Conservation (phyloP, 345 rosid species). For the Diplotaxis tenuifolia region DNA sequence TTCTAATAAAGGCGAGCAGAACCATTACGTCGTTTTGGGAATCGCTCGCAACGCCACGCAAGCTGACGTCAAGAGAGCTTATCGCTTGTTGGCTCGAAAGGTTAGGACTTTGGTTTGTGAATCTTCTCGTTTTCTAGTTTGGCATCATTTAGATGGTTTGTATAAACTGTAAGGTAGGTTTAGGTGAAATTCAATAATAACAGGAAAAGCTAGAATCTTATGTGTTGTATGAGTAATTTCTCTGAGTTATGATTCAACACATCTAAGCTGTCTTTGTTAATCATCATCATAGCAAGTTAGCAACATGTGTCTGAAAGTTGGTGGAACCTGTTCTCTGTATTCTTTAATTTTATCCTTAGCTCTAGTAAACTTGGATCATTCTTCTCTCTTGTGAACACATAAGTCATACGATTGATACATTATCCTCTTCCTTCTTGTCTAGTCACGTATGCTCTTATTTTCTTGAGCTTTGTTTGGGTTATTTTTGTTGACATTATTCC, state of each 20-base stretch:
- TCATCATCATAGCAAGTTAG: neutral
- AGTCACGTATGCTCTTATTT: neutral
- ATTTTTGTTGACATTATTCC: conserved; percentile 15
- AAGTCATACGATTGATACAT: neutral
- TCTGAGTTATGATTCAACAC: neutral
- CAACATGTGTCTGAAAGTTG: neutral
- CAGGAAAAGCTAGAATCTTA: neutral
- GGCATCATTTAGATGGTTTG: neutral
- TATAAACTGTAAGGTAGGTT: neutral
- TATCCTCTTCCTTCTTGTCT: neutral
- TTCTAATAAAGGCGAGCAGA: conserved; percentile 45
- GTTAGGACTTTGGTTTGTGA: conserved; percentile 24
- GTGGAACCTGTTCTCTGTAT: neutral
- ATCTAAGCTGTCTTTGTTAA: neutral
- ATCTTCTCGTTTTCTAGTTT: neutral
- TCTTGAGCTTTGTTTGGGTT: neutral
- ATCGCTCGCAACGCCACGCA: conserved; percentile 53
- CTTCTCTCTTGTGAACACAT: neutral
- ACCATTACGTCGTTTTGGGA: conserved; percentile 77
- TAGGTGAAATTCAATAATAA: neutral
- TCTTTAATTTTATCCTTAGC: neutral
- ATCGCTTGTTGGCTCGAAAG: conserved; percentile 87
- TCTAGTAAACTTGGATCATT: neutral
- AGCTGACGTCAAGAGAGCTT: conserved; percentile 73
- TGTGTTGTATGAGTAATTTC: neutral